Base-by-base conservation (phyloP, 2,329 filamentous ascomycete species). In the Alternaria triticina region DNA sequence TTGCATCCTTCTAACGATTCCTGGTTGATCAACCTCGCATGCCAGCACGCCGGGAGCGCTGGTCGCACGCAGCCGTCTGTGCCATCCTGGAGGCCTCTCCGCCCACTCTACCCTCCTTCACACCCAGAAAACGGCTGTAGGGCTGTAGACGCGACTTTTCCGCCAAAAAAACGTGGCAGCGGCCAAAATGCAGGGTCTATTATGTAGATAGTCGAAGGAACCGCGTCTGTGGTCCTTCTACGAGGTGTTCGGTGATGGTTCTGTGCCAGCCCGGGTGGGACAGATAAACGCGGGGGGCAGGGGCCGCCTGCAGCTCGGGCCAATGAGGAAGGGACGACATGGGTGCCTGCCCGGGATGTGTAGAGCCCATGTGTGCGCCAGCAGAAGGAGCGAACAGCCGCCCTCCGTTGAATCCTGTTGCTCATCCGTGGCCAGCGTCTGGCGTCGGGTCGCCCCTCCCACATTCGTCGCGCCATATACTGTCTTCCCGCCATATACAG, bases 131-230 rank as follows among this genome's bases (percentile, higher is more conserved):
- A 60, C 59, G 56, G 50, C 67, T 72, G 63, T 77, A 72, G 70
- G 69, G 71, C 73, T 74, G 66, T 67, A 76, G 67, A 76, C 69
- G 70, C 68, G 65, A 63, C 64, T 73, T 76, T 77, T 74, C 63
- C 68, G 71, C 71, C 33, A 69, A 74, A 77, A 77, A 74, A 75
- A 69, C 74, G 72, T 69, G 66, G 55, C 55, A 44, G 61, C 63
- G 70, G 67, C 67, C 66, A 68, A 62, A 61, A 72, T 68, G 72
- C 72, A 74, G 74, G 70, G 69, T 64, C 61, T 59, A 33, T 54
- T 64, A 61, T 73, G 57, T 62, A 60, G 55, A 62, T 60, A 61
- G 57, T 68, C 69, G 67, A 74, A 74, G 70, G 68, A 74, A 71
- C 69, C 67, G 69, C 69, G 63, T 65, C 67, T 67, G 72, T 66